A percentile compares a stretch with the other conserved stretches of the same genome.
These are phyloP conservation scores for Calonectria crousiana DNA, from an alignment of 2,329 filamentous ascomycete species.

Conservation along the genomic window DNA sequence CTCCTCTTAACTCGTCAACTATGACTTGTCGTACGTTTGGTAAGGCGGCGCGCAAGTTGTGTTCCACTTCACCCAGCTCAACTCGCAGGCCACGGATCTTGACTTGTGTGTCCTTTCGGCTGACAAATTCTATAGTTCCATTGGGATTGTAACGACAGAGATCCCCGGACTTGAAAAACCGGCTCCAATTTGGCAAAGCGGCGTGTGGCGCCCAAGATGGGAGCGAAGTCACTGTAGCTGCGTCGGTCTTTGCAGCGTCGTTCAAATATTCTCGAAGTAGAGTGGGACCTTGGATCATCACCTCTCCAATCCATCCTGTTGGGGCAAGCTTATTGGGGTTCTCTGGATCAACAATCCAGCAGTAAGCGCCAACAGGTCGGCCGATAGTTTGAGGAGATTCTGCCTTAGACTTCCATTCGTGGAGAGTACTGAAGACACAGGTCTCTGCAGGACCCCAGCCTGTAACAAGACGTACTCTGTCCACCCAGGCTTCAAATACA, in stretches of 20 bases:
- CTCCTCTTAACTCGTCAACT: not conserved
- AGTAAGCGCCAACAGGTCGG: not conserved
- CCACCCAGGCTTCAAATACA: conserved; percentile 19
- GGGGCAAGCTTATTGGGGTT: conserved; percentile 34
- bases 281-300: conserved; percentile 39
- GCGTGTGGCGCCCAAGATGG: not conserved
- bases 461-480: conserved; percentile 21
- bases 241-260: not conserved
- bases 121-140: not conserved
- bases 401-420: conserved; percentile 15
- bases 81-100: conserved; percentile 65
- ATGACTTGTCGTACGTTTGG: not conserved
- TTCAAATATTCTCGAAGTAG: conserved; percentile 41
- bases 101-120: conserved; percentile 62
- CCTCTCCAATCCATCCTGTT: conserved; percentile 41
- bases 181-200: not conserved
- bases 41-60: not conserved
- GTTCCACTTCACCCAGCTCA: not conserved
- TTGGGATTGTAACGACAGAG: not conserved
- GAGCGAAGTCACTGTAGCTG: conserved; percentile 48
- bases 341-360: conserved; percentile 5
- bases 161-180: conserved; percentile 2
- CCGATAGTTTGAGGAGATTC: conserved; percentile 41
- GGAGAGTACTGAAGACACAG: conserved; percentile 18
- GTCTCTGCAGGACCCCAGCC: conserved; percentile 29